Conservation (phyloP, 352 stramenopile species). For the Phytophthora chlamydospora region DNA sequence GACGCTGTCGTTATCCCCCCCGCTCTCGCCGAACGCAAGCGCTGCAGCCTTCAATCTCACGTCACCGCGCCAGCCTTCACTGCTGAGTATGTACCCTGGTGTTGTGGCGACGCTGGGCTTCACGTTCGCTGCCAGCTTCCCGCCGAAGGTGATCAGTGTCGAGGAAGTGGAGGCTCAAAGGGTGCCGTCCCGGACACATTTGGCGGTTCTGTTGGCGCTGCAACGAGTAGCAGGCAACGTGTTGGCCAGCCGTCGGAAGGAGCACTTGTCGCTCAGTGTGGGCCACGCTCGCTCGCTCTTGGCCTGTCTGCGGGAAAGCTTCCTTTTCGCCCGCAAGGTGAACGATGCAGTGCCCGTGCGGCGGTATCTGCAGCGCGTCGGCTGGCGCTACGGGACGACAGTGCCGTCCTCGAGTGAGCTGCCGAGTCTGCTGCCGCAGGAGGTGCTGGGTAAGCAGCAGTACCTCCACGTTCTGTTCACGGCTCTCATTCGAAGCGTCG, state of each 20-base stretch:
- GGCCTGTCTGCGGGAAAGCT: conserved; percentile 71
- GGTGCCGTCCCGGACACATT: conserved; percentile 67
- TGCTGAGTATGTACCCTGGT: conserved; percentile 76
- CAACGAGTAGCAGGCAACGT: conserved; percentile 75
- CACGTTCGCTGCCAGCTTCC: conserved; percentile 56
- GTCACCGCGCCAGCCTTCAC: conserved; percentile 57
- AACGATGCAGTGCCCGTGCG: conserved; percentile 72
- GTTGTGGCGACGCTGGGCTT: conserved; percentile 62
- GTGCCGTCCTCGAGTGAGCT: conserved; percentile 45
- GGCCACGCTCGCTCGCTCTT: conserved; percentile 60
- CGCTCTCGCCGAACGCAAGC: conserved; percentile 9
- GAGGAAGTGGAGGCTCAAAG: conserved; percentile 62
- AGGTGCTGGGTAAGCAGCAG: conserved; percentile 79
- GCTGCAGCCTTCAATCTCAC: conserved; percentile 12
- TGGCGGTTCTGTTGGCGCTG: conserved; percentile 70
- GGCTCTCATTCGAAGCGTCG: conserved; percentile 30
- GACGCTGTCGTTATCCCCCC: conserved; percentile 9
- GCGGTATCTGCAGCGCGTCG: conserved; percentile 48
- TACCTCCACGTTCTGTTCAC: conserved; percentile 75
- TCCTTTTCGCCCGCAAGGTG: conserved; percentile 70
- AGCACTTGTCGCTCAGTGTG: conserved; percentile 57
- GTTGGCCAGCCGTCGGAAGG: conserved; percentile 50
- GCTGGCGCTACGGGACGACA: conserved; percentile 60
- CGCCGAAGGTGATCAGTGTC: conserved; percentile 61
- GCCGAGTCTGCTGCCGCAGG: conserved; percentile 72